These are phyloP conservation scores for Fusarium agapanthi DNA, from an alignment of 2,329 filamentous ascomycete genomes.

Conservation along the genomic window DNA sequence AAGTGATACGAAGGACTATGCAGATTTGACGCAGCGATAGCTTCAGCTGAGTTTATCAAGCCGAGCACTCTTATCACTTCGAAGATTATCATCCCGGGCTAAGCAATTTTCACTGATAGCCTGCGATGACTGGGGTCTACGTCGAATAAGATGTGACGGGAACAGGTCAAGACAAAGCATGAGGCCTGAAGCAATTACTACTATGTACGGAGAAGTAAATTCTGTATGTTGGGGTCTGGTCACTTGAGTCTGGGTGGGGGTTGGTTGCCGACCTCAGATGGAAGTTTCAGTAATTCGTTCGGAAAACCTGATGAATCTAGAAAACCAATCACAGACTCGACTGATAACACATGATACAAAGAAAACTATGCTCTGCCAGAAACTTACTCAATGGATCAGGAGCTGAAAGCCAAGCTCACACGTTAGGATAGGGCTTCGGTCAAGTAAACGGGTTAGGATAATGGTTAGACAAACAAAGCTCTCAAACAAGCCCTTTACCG, in stretches of 20 bases:
- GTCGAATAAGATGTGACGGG: background rate
- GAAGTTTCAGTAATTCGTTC: background rate
- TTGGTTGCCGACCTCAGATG: background rate
- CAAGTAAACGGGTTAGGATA: conserved; percentile 12
- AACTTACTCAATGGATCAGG: background rate
- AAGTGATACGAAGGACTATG: background rate
- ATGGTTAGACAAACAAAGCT: background rate
- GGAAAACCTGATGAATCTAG: background rate
- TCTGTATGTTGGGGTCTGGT: background rate
- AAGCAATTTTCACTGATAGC: background rate
- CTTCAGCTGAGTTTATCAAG: background rate
- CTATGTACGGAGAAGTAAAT: background rate
- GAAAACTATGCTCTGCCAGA: background rate
- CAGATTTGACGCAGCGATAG: background rate
- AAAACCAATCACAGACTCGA: conserved; percentile 8
- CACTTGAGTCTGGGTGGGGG: background rate
- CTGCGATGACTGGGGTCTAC: background rate
- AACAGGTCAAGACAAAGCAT: background rate
- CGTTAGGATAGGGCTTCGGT: conserved; percentile 13
- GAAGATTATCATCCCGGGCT: background rate
- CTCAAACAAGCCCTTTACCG: background rate
- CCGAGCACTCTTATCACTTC: background rate
- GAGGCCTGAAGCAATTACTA: background rate
- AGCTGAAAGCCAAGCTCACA: background rate
- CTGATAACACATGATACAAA: conserved; percentile 6